These are phyloP conservation scores for Alternaria tenuissima DNA, from an alignment of 2,329 filamentous ascomycete species.

Conservation along the genomic window DNA sequence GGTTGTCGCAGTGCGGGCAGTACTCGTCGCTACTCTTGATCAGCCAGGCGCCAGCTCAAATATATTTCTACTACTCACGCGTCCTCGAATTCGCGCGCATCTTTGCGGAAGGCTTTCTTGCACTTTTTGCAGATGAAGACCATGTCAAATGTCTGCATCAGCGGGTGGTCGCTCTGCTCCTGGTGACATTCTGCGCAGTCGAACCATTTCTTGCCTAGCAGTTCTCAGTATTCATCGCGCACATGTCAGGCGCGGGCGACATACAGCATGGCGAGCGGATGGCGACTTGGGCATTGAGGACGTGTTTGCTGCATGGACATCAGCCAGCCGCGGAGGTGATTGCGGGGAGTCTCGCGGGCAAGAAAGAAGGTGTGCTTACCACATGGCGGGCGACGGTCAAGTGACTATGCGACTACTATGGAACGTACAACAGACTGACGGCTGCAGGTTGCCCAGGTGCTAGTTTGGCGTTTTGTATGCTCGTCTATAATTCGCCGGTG, in stretches of 20 bases:
- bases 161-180: slow-evolving; percentile 79
- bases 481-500: slow-evolving; percentile 27
- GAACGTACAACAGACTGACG: slow-evolving; percentile 2
- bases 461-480: slow-evolving; percentile 7
- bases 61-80: slow-evolving; percentile 42
- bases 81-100: slow-evolving; percentile 90
- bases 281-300: slow-evolving; percentile 96
- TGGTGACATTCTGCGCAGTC: slow-evolving; percentile 95
- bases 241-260: slow-evolving; percentile 42
- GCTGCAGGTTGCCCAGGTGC: slow-evolving; percentile 6
- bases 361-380: slow-evolving; percentile 30
- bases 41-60: slow-evolving; percentile 11
- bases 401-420: slow-evolving; percentile 1
- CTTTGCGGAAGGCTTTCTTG: slow-evolving; percentile 97
- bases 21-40: slow-evolving; percentile 78
- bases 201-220: slow-evolving; percentile 90
- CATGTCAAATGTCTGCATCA: slow-evolving; percentile 86
- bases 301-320: slow-evolving; percentile 77
- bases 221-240: slow-evolving; percentile 12
- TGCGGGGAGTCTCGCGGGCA: slow-evolving; percentile 20
- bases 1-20: slow-evolving; percentile 98
- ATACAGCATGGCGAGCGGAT: slow-evolving; percentile 96
- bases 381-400: slow-evolving; percentile 29
- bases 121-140: slow-evolving; percentile 98
- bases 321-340: slow-evolving; percentile 29